A percentile compares a stretch with the other conserved stretches of the same genome.
These are phyloP conservation scores for Pseudopyrenochaeta lycopersici DNA, from an alignment of 2,329 filamentous ascomycete genomes.

Conservation along the genomic window DNA sequence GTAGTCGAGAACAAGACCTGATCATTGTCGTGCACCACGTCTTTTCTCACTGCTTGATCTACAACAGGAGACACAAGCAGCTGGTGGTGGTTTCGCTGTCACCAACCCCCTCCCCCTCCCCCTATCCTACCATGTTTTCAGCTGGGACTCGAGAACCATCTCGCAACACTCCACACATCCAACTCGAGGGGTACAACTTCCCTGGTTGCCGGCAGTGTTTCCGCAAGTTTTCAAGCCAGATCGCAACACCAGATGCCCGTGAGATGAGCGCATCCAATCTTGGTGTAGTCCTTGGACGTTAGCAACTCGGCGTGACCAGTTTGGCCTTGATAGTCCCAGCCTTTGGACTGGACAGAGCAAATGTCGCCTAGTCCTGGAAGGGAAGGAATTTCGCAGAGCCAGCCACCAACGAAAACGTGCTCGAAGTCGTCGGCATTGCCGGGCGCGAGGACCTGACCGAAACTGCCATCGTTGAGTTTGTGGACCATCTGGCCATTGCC, in stretches of 20 bases:
- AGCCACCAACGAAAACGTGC: conserved; percentile 45
- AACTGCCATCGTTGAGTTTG: conserved; percentile 41
- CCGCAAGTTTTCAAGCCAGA: conserved; percentile 41
- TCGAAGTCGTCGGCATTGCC: conserved; percentile 35
- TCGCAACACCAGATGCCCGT: conserved; percentile 44
- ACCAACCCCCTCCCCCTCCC: no score
- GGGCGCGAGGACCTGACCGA: conserved; percentile 41
- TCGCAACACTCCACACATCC: no score
- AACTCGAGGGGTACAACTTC: no score
- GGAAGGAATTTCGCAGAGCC: conserved; percentile 45
- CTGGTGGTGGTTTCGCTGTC: no score
- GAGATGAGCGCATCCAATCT: conserved; percentile 39
- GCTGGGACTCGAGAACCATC: no score
- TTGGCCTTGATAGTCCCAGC: conserved; percentile 41
- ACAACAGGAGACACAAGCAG: no score
- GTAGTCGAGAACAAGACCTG: no score
- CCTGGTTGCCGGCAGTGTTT: no score
- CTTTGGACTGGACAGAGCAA: conserved; percentile 31
- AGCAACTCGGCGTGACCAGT: conserved; percentile 46
- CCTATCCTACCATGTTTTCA: no score
- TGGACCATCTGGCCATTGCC: conserved; percentile 42
- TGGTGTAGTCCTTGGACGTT: conserved; percentile 30
- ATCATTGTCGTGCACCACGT: no score
- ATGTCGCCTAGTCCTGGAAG: conserved; percentile 34
- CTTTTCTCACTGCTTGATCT: no score